These are phyloP conservation scores for Diophrys appendiculata DNA, from an alignment of 73 alveolate genomes.

Conservation along the genomic window DNA sequence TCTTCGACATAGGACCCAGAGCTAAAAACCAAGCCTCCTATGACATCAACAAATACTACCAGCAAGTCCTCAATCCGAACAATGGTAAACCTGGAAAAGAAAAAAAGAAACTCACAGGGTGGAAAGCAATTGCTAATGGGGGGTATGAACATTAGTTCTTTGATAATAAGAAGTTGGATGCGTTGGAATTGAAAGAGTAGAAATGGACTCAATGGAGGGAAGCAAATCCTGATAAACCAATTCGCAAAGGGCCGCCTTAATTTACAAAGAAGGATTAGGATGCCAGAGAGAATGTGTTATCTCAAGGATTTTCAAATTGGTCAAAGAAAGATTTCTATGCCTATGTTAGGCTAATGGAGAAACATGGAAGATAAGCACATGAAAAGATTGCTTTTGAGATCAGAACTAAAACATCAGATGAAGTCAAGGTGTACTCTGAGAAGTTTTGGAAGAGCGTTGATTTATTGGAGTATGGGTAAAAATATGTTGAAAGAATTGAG, in stretches of 20 bases:
- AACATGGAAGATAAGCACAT: slow-evolving; percentile 74
- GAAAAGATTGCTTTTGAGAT: slow-evolving; percentile 72
- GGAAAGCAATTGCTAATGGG: slow-evolving; percentile 84
- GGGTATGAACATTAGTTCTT: slow-evolving; percentile 89
- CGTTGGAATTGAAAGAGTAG: slow-evolving; percentile 78
- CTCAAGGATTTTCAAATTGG: slow-evolving; percentile 92
- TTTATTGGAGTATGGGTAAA: slow-evolving; percentile 70
- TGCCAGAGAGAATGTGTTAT: slow-evolving; percentile 66
- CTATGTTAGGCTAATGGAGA: slow-evolving; percentile 72
- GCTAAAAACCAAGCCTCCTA: slow-evolving; percentile 72
- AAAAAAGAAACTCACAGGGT: slow-evolving; percentile 83
- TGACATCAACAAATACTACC: slow-evolving; percentile 74
- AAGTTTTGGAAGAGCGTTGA: slow-evolving; percentile 77
- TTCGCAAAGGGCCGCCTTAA: slow-evolving; percentile 47
- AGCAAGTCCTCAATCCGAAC: slow-evolving; percentile 52
- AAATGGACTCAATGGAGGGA: slow-evolving; percentile 65
- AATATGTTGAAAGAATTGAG: slow-evolving; percentile 79
- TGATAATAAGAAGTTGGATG: slow-evolving; percentile 77
- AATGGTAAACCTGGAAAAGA: slow-evolving; percentile 59
- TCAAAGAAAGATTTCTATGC: slow-evolving; percentile 79
- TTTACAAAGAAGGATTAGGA: slow-evolving; percentile 77
- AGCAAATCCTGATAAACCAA: slow-evolving; percentile 63
- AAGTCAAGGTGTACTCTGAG: slow-evolving; percentile 72
- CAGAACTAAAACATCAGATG: slow-evolving; percentile 73
- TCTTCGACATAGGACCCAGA: slow-evolving; percentile 67